These are phyloP conservation scores for Fusarium newnesense DNA, from an alignment of 2,329 filamentous ascomycete genomes.

Conservation along the genomic window DNA sequence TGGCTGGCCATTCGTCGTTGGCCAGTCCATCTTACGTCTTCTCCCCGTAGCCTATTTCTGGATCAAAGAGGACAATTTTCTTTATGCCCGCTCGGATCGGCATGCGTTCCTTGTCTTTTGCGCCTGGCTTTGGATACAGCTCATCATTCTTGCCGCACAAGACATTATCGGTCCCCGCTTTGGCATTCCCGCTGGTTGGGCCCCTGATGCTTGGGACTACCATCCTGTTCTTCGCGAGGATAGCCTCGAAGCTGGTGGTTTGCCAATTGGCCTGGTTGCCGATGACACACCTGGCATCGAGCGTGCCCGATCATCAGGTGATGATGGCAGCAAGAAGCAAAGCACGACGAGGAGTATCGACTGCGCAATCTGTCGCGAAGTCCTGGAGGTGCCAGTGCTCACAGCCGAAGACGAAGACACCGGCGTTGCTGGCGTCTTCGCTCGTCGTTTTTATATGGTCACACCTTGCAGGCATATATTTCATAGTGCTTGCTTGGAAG, in stretches of 20 bases:
- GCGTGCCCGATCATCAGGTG: slow-evolving; percentile 46
- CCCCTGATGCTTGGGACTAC: slow-evolving; percentile 89
- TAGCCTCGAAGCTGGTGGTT: slow-evolving; percentile 78
- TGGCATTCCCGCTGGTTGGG: slow-evolving; percentile 77
- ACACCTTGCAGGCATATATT: slow-evolving; percentile 97
- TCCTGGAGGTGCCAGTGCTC: slow-evolving; percentile 88
- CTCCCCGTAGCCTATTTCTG: slow-evolving; percentile 90
- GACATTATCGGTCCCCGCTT: slow-evolving; percentile 90
- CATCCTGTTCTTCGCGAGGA: slow-evolving; percentile 90
- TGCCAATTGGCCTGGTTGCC: slow-evolving; percentile 77
- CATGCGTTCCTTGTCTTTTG: slow-evolving; percentile 68
- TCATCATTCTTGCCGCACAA: slow-evolving; percentile 81
- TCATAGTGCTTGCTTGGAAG: slow-evolving; percentile 89
- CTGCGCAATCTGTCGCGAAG: slow-evolving; percentile 94
- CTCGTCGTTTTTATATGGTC: slow-evolving; percentile 91
- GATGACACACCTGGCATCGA: slow-evolving; percentile 42
- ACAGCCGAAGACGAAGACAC: slow-evolving; percentile 64
- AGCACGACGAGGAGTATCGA: slow-evolving; percentile 71
- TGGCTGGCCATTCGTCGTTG: slow-evolving; percentile 89
- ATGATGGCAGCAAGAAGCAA: slow-evolving; percentile 49
- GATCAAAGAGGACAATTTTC: slow-evolving; percentile 78
- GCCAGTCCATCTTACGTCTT: slow-evolving; percentile 82
- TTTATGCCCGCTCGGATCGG: slow-evolving; percentile 78
- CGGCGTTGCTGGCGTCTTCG: slow-evolving; percentile 75
- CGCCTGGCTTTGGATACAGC: slow-evolving; percentile 89